Base-by-base conservation (phyloP, 306 rosid species). In the Sindora glabra region DNA sequence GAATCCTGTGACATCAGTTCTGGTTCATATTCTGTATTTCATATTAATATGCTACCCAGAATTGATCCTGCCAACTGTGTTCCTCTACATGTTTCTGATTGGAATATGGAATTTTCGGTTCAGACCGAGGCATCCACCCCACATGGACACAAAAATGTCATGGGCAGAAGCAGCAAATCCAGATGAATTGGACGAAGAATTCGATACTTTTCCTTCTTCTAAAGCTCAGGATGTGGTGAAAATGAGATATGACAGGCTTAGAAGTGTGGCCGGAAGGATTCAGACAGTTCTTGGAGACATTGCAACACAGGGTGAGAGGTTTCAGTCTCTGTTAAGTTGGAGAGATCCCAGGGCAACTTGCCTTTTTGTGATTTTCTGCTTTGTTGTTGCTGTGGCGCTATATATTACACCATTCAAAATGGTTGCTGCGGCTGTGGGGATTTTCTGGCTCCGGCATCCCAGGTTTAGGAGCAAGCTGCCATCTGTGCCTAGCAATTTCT, bases 121-220 rank as follows among this genome's bases (percentile, higher is more conserved):
- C 32, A 71, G 94, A 18, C 63, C 86, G 1, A 53, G 96, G 58
- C 71, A 69, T 51, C 96, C 96, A 8, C 79, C 86, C 0, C 86
- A 83, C 48, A 89, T 89, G 96, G 96, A 89, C 29, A 85, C 87
- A 0, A 85, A 85, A 19, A 73, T 89, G 17, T 89, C 96, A 0
- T 85, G 94, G 86, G 94, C 96, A 0, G 96, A 85, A 62, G 94
- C 90, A 15, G 96, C 77, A 59, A 78, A 74, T 42, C 78, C 83
- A 0, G 86, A 83, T 17, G 89, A 83, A 51, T 47, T 83, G 3
- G 89, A 83, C 15, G 89, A 83, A 64, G 96, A 89, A 63, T 89
- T 85, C 5, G 94, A 89, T 60, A 89, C 90, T 10, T 89, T 89
- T 14, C 96, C 96, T 0, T 83, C 94, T 0, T 69, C 86, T 0